Conservation (phyloP, 2,329 filamentous ascomycete genomes). For the Akanthomyces muscarius region DNA sequence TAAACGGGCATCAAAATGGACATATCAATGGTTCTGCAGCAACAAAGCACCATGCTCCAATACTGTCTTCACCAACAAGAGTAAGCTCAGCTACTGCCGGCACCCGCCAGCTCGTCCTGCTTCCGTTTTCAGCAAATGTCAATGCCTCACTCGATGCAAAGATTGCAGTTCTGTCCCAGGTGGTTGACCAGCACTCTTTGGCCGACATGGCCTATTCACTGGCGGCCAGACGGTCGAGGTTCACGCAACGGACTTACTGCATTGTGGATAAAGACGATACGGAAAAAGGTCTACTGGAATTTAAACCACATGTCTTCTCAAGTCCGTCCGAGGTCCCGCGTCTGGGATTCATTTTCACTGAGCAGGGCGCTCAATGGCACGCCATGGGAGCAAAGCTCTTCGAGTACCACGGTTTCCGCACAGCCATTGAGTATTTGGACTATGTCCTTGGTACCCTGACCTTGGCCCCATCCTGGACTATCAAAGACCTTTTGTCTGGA, state of each 20-base stretch:
- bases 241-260: background rate
- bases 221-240: background rate
- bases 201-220: background rate
- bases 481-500: background rate
- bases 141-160: background rate
- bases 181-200: background rate
- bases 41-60: too few relatives aligned
- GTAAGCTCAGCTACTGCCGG: background rate
- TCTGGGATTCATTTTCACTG: constrained; percentile 27
- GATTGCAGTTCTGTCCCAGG: background rate
- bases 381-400: constrained; percentile 30
- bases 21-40: too few relatives aligned
- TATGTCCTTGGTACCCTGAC: background rate
- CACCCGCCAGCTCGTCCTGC: background rate
- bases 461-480: background rate
- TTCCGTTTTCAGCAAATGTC: background rate
- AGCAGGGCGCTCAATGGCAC: constrained; percentile 30
- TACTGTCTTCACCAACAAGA: too few relatives aligned
- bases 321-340: too few relatives aligned
- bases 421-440: constrained; percentile 22
- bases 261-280: background rate
- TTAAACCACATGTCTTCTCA: too few relatives aligned
- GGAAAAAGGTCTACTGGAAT: too few relatives aligned
- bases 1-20: background rate
- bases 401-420: constrained; percentile 25